phyloP scores from a whole-genome alignment of 257 asterid species.

The Plantago elongata region DNA sequence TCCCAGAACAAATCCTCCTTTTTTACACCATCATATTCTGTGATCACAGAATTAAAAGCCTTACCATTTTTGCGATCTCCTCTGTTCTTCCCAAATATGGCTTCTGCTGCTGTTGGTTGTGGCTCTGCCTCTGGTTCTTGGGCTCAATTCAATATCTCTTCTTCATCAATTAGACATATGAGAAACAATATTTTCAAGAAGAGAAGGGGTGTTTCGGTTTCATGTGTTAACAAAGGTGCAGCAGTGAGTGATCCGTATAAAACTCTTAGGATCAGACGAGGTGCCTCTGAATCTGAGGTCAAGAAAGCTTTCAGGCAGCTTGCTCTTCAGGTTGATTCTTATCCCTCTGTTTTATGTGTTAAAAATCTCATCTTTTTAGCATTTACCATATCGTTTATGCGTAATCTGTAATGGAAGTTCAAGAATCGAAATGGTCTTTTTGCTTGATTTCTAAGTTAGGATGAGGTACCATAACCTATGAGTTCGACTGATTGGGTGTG shows the following conservation, averaged over 20 bases:
- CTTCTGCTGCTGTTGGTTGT: slow-evolving; percentile 41
- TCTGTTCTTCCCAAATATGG: slow-evolving; percentile 31
- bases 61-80: no score
- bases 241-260: slow-evolving; percentile 61
- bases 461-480: no score
- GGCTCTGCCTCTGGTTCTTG: slow-evolving; percentile 42
- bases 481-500: no score
- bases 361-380: background rate
- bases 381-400: no score
- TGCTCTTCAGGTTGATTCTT: slow-evolving; percentile 58
- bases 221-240: slow-evolving; percentile 30
- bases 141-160: slow-evolving; percentile 29
- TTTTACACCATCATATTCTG: no score
- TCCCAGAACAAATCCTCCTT: no score
- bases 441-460: no score
- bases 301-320: slow-evolving; percentile 81
- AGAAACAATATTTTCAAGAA: slow-evolving; percentile 19
- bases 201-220: slow-evolving; percentile 38
- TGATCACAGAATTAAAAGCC: no score
- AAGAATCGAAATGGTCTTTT: no score
- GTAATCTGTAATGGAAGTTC: no score
- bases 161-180: slow-evolving; percentile 22
- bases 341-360: background rate
- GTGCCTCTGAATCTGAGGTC: slow-evolving; percentile 88
- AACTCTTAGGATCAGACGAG: slow-evolving; percentile 62